Evolutionary conservation across 2,329 filamentous ascomycete genomes (phyloP).

Genomic region (Grosmannia huntii): DNA sequence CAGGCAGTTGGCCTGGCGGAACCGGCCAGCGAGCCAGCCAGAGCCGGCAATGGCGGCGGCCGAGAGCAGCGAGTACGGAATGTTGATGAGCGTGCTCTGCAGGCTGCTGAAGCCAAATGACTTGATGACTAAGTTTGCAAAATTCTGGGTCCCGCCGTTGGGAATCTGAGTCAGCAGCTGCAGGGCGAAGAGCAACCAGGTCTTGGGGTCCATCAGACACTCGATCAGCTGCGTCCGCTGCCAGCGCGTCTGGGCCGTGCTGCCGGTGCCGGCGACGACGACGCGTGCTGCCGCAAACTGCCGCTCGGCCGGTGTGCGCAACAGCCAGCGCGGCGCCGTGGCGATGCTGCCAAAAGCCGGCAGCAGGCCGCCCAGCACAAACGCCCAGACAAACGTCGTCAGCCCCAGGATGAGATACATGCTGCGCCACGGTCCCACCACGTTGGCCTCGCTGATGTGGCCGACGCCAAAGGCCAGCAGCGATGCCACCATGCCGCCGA

Average conservation of each 20-base stretch:
- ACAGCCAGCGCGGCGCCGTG: slow-evolving; percentile 42
- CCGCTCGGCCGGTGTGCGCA: slow-evolving; percentile 35
- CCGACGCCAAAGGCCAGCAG: slow-evolving; percentile 43
- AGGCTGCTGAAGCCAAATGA: slow-evolving; percentile 43
- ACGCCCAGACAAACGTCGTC: slow-evolving; percentile 26
- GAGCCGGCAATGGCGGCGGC: slow-evolving; percentile 33
- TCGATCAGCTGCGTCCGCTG: slow-evolving; percentile 38
- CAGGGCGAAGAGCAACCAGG: slow-evolving; percentile 44
- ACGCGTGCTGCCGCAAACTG: slow-evolving; percentile 33
- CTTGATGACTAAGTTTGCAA: slow-evolving; percentile 42
- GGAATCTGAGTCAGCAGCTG: slow-evolving; percentile 43
- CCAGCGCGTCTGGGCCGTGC: slow-evolving; percentile 34
- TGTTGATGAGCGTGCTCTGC: slow-evolving; percentile 43
- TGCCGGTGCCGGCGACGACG: slow-evolving; percentile 36
- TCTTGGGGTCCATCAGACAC: slow-evolving; percentile 44
- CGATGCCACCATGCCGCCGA: slow-evolving; percentile 34
- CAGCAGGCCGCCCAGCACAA: slow-evolving; percentile 29
- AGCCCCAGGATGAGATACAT: slow-evolving; percentile 16
- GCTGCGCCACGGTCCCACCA: slow-evolving; percentile 24
- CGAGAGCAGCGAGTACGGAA: slow-evolving; percentile 42
- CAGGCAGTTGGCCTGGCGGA: slow-evolving; percentile 36
- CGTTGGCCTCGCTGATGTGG: slow-evolving; percentile 32
- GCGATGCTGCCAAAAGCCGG: slow-evolving; percentile 39
- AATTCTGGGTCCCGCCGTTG: slow-evolving; percentile 48
- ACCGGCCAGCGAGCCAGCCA: slow-evolving; percentile 38